Evolutionary conservation across 78 protist species (phyloP).

Genomic region (Tieghemostelium lacteum): DNA sequence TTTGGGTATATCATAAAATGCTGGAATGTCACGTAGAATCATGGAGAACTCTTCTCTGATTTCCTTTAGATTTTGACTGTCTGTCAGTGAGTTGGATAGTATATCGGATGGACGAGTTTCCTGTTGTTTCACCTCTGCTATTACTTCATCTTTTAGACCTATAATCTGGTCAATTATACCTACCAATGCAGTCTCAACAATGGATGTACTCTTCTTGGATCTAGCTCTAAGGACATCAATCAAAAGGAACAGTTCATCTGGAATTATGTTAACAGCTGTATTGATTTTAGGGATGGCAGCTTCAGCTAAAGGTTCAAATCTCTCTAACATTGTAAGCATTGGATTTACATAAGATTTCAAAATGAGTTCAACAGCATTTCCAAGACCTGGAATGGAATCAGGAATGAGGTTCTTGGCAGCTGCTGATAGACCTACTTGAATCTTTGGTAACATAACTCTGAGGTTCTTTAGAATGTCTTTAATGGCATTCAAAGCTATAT

Average conservation of each 20-base stretch:
- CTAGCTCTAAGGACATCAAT: conserved; percentile 12
- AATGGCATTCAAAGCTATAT: background rate
- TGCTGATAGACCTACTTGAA: background rate
- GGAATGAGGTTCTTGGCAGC: background rate
- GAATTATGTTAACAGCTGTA: conserved; percentile 7
- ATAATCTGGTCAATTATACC: conserved; percentile 24
- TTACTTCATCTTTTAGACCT: conserved; percentile 14
- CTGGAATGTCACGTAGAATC: background rate
- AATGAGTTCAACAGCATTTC: conserved; percentile 1
- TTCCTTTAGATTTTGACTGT: background rate
- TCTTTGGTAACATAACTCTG: background rate
- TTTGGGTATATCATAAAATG: background rate
- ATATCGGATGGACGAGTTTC: background rate
- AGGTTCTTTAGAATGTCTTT: conserved; percentile 9
- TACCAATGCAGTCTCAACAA: conserved; percentile 3
- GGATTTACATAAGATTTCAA: conserved; percentile 10
- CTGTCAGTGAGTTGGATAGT: background rate
- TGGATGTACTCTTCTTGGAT: conserved; percentile 5
- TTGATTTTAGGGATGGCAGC: conserved; percentile 12
- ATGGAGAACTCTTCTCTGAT: background rate
- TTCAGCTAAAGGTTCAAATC: conserved; percentile 16
- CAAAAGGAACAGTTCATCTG: conserved; percentile 8
- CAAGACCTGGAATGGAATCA: background rate
- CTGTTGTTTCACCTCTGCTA: background rate
- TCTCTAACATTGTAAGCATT: background rate